Evolutionary conservation across 1,284 basidiomycete species (phyloP), one percentile per base, ranked within the genome.

Genomic region (Dichomitus squalens): DNA sequence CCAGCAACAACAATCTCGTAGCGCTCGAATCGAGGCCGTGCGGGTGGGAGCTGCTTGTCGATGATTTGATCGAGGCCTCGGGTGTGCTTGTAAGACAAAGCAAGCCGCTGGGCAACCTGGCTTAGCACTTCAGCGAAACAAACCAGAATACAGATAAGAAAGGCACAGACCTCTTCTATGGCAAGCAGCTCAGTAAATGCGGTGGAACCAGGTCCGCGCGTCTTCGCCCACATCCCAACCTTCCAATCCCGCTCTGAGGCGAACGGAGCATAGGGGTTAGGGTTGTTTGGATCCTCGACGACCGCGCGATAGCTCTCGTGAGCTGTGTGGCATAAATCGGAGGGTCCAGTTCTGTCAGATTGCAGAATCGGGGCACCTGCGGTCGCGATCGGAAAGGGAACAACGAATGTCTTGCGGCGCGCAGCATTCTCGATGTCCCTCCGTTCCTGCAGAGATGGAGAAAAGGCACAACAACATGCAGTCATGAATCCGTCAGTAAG

Each of bases 21-120:
- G 0, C 52, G 53, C 6, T 56, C 14, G 49, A 73, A 73, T 1
- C 20, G 21, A 0, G 67, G 66, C 1, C 61, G 57, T 1, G 50
- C 14, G 0, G 76, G 11, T 74, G 66, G 61, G 9, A 72, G 41
- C 9, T 64, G 29, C 51, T 58, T 18, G 53, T 75, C 72, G 9
- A 75, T 70, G 6, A 73, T 68, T 4, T 57, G 46, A 39, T 76
- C 72, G 9, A 76, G 66, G 29, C 72, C 66, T 0, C 49, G 49
- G 1, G 65, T 35, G 38, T 67, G 72, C 36, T 64, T 66, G 66
- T 60, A 76, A 0, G 70, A 73, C 0, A 75, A 60, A 0, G 61
- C 69, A 0, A 76, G 67, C 9, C 21, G 31, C 2, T 64, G 48
- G 3, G 40, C 52, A n/a, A 68, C 16, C 68, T 69, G 36, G n/a